Conservation (phyloP, 164 flowering plant species). For the Liquidambar formosana region DNA sequence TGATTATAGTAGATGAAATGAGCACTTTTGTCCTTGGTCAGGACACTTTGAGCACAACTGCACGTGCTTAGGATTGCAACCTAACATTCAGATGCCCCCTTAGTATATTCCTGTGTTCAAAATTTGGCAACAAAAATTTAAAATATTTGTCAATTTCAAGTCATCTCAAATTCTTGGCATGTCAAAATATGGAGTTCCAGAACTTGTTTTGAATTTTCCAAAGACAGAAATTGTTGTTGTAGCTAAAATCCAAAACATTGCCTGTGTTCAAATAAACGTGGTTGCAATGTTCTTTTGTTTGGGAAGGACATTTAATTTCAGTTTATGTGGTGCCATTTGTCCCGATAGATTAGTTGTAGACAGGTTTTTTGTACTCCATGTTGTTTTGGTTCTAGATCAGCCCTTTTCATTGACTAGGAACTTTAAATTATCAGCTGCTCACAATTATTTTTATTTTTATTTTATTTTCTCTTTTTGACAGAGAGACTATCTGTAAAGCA, state of each 20-base stretch:
- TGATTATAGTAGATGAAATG: neutral
- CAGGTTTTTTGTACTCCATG: too few relatives aligned
- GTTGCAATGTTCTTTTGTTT: neutral
- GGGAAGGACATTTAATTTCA: too few relatives aligned
- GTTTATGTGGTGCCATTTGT: neutral
- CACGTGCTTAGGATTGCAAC: neutral
- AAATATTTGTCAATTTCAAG: too few relatives aligned
- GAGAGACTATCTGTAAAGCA: conserved; percentile 9
- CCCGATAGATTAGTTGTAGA: neutral
- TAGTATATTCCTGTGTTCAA: neutral
- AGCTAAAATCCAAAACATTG: neutral
- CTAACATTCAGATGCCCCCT: neutral
- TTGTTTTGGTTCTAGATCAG: too few relatives aligned
- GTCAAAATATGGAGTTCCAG: neutral
- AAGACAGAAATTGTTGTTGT: neutral
- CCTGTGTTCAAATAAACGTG: too few relatives aligned
- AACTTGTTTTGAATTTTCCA: neutral
- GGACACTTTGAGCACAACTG: neutral
- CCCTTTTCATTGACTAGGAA: too few relatives aligned
- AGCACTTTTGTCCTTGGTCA: neutral
- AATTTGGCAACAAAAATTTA: neutral
- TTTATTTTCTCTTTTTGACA: neutral
- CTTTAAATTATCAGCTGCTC: too few relatives aligned
- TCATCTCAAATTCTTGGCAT: neutral
- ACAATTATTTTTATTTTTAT: too few relatives aligned